Conservation (phyloP, 2,329 filamentous ascomycete genomes). For the Stachybotrys elegans region DNA sequence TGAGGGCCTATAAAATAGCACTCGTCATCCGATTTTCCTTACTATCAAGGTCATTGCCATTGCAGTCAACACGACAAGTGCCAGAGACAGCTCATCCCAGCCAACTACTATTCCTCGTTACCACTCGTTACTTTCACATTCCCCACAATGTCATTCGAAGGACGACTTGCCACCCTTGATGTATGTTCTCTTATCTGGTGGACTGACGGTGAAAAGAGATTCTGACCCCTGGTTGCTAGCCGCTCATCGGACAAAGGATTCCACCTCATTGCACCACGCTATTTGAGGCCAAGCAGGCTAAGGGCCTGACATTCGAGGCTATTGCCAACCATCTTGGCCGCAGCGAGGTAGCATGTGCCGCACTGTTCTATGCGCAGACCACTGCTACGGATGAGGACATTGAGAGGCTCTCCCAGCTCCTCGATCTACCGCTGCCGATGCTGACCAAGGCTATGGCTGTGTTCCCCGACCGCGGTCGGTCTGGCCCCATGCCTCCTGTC, state of each 20-base stretch:
- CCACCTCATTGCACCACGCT: slow-evolving; percentile 67
- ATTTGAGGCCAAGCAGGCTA: slow-evolving; percentile 65
- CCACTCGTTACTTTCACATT: neutral
- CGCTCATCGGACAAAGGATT: slow-evolving; percentile 62
- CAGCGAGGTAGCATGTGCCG: slow-evolving; percentile 78
- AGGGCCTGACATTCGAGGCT: slow-evolving; percentile 71
- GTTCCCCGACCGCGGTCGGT: slow-evolving; percentile 75
- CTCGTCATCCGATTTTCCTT: neutral
- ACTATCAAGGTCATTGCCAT: neutral
- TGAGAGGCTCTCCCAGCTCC: slow-evolving; percentile 58
- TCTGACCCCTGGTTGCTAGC: too few species aligned
- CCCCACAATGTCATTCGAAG: slow-evolving; percentile 8
- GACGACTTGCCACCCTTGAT: slow-evolving; percentile 26
- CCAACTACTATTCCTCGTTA: neutral
- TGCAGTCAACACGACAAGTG: neutral
- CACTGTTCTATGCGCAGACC: slow-evolving; percentile 86
- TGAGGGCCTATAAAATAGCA: neutral
- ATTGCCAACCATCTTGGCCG: slow-evolving; percentile 71
- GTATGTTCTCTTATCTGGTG: slow-evolving; percentile 19
- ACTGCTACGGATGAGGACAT: slow-evolving; percentile 65
- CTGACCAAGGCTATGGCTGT: slow-evolving; percentile 61
- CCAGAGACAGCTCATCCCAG: neutral
- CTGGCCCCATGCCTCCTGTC: slow-evolving; percentile 34
- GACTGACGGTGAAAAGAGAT: too few species aligned
- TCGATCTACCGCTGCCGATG: slow-evolving; percentile 52